These are phyloP conservation scores for Alternaria sp. DNA, from an alignment of 2,329 filamentous ascomycete genomes.

Conservation along the genomic window DNA sequence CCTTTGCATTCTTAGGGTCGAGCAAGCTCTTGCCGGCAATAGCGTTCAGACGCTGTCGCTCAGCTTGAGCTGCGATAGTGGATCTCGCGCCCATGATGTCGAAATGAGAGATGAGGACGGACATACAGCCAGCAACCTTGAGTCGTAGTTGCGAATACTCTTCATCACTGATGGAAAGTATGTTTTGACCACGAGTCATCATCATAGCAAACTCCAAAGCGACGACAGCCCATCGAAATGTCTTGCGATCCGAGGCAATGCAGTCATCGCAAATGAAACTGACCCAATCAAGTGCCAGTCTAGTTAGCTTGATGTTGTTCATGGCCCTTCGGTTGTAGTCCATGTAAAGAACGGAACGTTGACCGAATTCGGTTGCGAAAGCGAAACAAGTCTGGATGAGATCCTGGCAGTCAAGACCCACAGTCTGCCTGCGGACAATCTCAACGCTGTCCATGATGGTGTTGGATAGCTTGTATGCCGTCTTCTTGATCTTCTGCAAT, in stretches of 20 bases:
- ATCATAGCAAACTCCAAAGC: slow-evolving; percentile 97
- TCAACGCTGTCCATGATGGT: slow-evolving; percentile 99
- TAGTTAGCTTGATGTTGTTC: slow-evolving; percentile 95
- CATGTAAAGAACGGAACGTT: slow-evolving; percentile 93
- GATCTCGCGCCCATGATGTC: slow-evolving; percentile 98
- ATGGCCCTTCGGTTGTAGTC: slow-evolving; percentile 94
- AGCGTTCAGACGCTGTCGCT: slow-evolving; percentile 86
- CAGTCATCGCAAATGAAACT: slow-evolving; percentile 98
- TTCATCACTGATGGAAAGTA: slow-evolving; percentile 85
- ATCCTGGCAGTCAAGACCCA: slow-evolving; percentile 87
- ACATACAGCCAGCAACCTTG: slow-evolving; percentile 98
- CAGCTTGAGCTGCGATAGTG: slow-evolving; percentile 89
- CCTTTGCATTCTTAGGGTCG: slow-evolving; percentile 75
- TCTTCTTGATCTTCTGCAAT: slow-evolving; percentile 92
- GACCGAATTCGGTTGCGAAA: slow-evolving; percentile 98
- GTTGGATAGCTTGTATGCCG: slow-evolving; percentile 95
- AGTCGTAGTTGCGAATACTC: slow-evolving; percentile 84
- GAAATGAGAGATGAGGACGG: slow-evolving; percentile 94
- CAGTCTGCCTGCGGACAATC: slow-evolving; percentile 85
- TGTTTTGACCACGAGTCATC: slow-evolving; percentile 93
- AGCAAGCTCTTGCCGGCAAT: slow-evolving; percentile 78
- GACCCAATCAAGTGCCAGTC: slow-evolving; percentile 94
- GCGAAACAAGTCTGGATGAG: slow-evolving; percentile 97
- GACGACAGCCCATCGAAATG: slow-evolving; percentile 95
- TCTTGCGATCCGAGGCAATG: slow-evolving; percentile 89